Percentiles rank a stretch among this genome's conserved stretches.
Evolutionary conservation across 2,329 filamentous ascomycete genomes (phyloP).

Genomic region (Colletotrichum melonis): DNA sequence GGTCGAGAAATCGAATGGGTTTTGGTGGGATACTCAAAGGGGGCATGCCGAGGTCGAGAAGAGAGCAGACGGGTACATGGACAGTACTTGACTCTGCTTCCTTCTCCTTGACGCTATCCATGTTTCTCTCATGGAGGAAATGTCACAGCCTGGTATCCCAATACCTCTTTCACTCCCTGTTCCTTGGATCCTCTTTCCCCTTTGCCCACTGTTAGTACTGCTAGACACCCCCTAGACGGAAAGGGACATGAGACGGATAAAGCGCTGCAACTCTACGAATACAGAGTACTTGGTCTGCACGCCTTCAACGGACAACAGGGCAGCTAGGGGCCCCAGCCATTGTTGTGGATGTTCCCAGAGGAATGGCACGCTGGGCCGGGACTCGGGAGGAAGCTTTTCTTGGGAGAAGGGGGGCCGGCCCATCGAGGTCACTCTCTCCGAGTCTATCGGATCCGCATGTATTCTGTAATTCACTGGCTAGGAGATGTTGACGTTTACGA

Average conservation of each 20-base stretch:
- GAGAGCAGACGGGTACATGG: background rate
- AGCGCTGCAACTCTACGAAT: background rate
- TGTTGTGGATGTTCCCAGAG: slow-evolving; percentile 28
- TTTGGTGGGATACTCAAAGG: background rate
- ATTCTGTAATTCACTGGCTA: background rate
- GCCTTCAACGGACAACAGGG: slow-evolving; percentile 4
- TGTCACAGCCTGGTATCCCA: background rate
- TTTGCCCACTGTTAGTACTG: background rate
- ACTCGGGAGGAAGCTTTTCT: slow-evolving; percentile 19
- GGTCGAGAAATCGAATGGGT: background rate
- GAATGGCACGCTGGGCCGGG: slow-evolving; percentile 32
- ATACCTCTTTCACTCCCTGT: background rate
- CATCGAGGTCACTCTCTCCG: background rate
- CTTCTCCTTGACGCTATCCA: background rate
- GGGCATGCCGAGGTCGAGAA: slow-evolving; percentile 10
- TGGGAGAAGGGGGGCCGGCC: background rate
- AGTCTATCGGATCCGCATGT: background rate
- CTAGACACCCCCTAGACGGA: background rate
- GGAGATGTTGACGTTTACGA: background rate
- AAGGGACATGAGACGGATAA: slow-evolving; percentile 5
- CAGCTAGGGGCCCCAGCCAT: slow-evolving; percentile 12
- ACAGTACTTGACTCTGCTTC: background rate
- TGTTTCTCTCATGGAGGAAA: background rate
- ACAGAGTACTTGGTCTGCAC: background rate
- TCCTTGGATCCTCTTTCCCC: background rate